These are phyloP conservation scores for apple (Malus domestica) DNA, from an alignment of 306 rosid species.

Conservation along the genomic window ASM211411v1 NC_041803.1:21100501-21101000, in stretches of 20 bases:
- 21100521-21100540: neutral
- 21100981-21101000: conserved; percentile 33
- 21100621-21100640: neutral
- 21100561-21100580: neutral
- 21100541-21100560: neutral
- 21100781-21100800: neutral
- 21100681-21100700: neutral
- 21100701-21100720: neutral
- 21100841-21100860: conserved; percentile 40
- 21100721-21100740: no score
- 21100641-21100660: neutral
- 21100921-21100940: conserved; percentile 21
- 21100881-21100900: conserved; percentile 42
- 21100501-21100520: neutral
- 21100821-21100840: conserved; percentile 21
- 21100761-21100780: neutral
- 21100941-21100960: neutral
- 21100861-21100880: conserved; percentile 37
- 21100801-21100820: conserved; percentile 24
- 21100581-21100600: conserved; percentile 1
- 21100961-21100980: conserved; percentile 27
- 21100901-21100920: conserved; percentile 13
- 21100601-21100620: neutral
- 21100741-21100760: neutral
- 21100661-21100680: neutral